Conservation (phyloP, 129 eudicot genomes). For the Apium graveolens region DNA sequence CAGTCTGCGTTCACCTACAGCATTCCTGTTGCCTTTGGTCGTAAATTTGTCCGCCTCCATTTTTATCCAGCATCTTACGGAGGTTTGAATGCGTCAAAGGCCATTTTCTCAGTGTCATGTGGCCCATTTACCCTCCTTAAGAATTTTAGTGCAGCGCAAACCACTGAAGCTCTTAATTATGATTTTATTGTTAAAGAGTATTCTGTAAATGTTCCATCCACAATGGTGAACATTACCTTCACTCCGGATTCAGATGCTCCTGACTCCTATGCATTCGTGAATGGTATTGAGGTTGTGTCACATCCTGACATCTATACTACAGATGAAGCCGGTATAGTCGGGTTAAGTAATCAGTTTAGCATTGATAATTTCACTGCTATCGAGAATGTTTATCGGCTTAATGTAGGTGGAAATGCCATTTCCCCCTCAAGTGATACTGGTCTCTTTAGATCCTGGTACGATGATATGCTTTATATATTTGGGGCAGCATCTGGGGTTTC, state of each 20-base stretch:
- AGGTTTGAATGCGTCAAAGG: constrained; percentile 42
- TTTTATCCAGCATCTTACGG: constrained; percentile 78
- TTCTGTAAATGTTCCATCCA: constrained; percentile 53
- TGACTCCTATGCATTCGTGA: constrained; percentile 64
- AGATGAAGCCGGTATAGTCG: constrained; percentile 32
- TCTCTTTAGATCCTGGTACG: constrained; percentile 62
- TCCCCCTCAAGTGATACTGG: constrained; percentile 80
- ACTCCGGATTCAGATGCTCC: constrained; percentile 42
- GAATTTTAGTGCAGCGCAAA: constrained; percentile 73
- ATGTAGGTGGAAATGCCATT: constrained; percentile 83
- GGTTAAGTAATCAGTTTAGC: constrained; percentile 24
- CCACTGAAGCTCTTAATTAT: constrained; percentile 56
- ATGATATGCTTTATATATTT: constrained; percentile 47
- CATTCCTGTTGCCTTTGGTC: constrained; percentile 66
- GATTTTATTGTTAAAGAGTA: constrained; percentile 67
- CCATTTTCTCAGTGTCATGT: constrained; percentile 54
- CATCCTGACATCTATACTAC: constrained; percentile 73
- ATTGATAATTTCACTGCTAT: constrained; percentile 58
- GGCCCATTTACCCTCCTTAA: constrained; percentile 61
- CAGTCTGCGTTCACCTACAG: constrained; percentile 56
- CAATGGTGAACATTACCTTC: constrained; percentile 46
- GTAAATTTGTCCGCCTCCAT: constrained; percentile 69
- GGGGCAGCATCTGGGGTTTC: constrained; percentile 58
- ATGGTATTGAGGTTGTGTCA: constrained; percentile 80
- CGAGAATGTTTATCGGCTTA: constrained; percentile 63